phyloP scores from a whole-genome alignment of 2,329 filamentous ascomycete species.

The Apiospora rasikravindrae region DNA sequence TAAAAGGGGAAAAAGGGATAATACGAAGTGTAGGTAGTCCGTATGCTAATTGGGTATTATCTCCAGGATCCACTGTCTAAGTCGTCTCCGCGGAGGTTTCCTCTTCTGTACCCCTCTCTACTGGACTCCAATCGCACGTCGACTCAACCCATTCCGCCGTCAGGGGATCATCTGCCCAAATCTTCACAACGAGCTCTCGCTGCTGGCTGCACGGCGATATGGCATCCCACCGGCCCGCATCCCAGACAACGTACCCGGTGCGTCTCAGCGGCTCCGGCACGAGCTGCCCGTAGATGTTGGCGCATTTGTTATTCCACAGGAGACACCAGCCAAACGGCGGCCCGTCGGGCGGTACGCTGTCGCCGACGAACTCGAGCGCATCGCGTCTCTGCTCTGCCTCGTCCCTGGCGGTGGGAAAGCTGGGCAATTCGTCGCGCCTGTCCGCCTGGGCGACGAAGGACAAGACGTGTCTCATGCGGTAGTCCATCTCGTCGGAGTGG shows the following conservation, averaged over 20 bases:
- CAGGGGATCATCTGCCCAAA: not conserved
- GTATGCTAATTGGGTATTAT: too few relatives aligned
- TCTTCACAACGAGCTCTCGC: slow-evolving; percentile 2
- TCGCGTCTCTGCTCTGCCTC: slow-evolving; percentile 20
- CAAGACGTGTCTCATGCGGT: not conserved
- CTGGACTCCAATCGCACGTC: not conserved
- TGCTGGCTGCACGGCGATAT: slow-evolving; percentile 12
- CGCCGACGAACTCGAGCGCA: slow-evolving; percentile 20
- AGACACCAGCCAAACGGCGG: slow-evolving; percentile 26
- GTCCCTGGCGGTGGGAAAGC: slow-evolving; percentile 18
- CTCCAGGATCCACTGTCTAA: too few relatives aligned
- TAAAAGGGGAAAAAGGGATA: too few relatives aligned
- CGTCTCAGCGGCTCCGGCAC: slow-evolving; percentile 20
- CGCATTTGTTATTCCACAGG: slow-evolving; percentile 24
- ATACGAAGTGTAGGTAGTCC: too few relatives aligned
- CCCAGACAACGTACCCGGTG: slow-evolving; percentile 26
- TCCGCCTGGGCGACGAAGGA: slow-evolving; percentile 15
- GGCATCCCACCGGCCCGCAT: slow-evolving; percentile 23
- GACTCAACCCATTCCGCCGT: not conserved
- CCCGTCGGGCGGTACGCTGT: slow-evolving; percentile 19
- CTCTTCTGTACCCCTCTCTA: too few relatives aligned
- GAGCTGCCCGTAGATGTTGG: slow-evolving; percentile 25
- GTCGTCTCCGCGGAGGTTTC: too few relatives aligned
- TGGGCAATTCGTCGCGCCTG: slow-evolving; percentile 8
- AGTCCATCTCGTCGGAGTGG: not conserved